Base-by-base conservation (phyloP, 192 early-diverging fungal genomes). In the Geosiphon pyriformis region DNA sequence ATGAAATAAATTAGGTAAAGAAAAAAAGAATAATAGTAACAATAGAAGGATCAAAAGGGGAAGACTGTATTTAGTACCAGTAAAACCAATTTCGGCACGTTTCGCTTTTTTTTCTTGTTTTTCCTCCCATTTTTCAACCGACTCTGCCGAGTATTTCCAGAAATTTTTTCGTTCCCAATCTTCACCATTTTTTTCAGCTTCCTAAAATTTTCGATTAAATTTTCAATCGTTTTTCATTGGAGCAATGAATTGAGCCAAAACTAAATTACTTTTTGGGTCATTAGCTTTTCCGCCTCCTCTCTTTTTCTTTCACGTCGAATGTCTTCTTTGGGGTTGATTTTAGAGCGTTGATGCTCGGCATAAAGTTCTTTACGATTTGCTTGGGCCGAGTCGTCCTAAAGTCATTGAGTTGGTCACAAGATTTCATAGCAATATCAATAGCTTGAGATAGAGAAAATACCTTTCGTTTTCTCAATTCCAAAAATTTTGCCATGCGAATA, bases 101-200 rank as follows among this genome's bases (percentile, higher is more conserved):
- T 80, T 68, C 17, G 68, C 79, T 61, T 90, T 88, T 67, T 86
- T 83, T 30, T 83, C 82, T 76, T 91, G 78, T 68, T 91, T 93
- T 71, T 87, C 83, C 35, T 93, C 84, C 90, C 91, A 94, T 27
- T 76, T 78, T 67, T 94, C 91, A 0, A 95, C 94, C 17, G 83
- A 82, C 60, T 95, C 92, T 10, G 88, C 87, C 18, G 92, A 90
- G 67, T 94, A 97, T 18, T 86, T 79, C 87, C 90, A 85, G 53
- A 87, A 89, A 58, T 88, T 80, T 2, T 82, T 78, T 33, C 96
- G 82, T 67, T 95, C 93, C 65, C 89, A 93, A 68, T 97, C 93
- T 18, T 82, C 74, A 2, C 93, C 94, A 12, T 76, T 72, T 22
- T 89, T 82, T 67, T 87, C 77, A 2, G 86, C 87, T 55, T 82